Base-by-base conservation (phyloP, 2,329 filamentous ascomycete genomes). In the Fusarium kyushuense region DNA sequence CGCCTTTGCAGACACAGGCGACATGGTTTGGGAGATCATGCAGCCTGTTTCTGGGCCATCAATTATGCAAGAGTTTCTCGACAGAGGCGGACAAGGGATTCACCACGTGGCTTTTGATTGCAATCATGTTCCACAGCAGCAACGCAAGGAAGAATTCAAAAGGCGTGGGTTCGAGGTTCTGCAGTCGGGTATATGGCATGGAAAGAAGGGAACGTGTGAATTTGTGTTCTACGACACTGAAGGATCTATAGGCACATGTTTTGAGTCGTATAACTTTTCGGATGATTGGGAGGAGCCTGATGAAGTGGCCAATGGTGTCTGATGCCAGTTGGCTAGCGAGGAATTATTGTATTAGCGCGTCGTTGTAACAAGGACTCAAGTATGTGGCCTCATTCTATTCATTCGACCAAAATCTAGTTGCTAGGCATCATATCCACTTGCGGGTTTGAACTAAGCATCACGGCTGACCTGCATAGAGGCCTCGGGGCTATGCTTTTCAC, bases 401-500 rank as follows among this genome's bases (percentile, higher is more conserved):
- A 5, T 17, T 25, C 10, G 16, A n/a, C 17, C 14, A 2, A 6
- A 11, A 16, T 17, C n/a, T 19, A 38, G 8, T 3, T 13, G 12
- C 13, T 36, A 13, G 25, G 35, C 9, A 27, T 52, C 19, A 25
- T 14, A 29, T 25, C 35, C 48, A 40, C 13, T 16, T 25, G 6
- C 8, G 21, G 29, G 12, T 10, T 27, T 40, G 2, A 1, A 5
- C 17, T 54, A 30, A 30, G 54, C 46, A 52, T 23, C 29, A 42
- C 2, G 5, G 14, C 30, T 42, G 19, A 21, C 19, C 7, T 12
- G 14, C 30, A 55, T 21, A 43, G 25, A 25, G 33, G 36, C 41
- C 23, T 27, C 40, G 58, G 30, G 58, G 58, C 60, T 63, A 45
- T 60, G 52, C 30, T 23, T 6, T n/a, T 38, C 52, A 60, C 57